These are phyloP conservation scores for Crucihimalaya himalaica DNA, from an alignment of 345 rosid genomes.

Conservation along the genomic window DNA sequence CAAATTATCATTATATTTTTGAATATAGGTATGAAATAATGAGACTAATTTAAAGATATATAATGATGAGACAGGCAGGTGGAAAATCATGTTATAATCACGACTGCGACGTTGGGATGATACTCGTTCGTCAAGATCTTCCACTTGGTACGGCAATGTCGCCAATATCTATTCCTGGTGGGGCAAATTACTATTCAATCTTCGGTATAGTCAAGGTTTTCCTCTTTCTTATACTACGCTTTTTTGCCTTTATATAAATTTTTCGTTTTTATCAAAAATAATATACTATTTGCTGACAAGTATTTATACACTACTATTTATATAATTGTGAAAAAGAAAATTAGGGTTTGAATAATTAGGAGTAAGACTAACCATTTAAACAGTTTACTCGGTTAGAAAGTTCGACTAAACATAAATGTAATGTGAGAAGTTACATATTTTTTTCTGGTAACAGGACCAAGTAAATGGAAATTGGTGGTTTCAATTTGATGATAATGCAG, in stretches of 20 bases:
- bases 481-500: neutral
- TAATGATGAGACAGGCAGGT: neutral
- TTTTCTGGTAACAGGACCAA: slow-evolving; percentile 10
- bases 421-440: neutral
- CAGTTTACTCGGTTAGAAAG: neutral
- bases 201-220: slow-evolving; percentile 23
- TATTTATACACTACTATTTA: too few species aligned
- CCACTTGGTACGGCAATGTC: neutral
- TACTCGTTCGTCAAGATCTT: slow-evolving; percentile 12
- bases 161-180: slow-evolving; percentile 7
- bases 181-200: neutral
- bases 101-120: slow-evolving; percentile 17
- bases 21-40: neutral
- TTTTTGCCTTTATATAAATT: too few species aligned
- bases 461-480: slow-evolving; percentile 27
- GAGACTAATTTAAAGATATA: neutral
- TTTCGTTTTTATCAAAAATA: too few species aligned
- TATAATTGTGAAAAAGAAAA: too few species aligned
- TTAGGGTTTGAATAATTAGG: neutral
- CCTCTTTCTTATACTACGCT: too few species aligned
- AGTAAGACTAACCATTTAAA: neutral
- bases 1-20: too few species aligned
- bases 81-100: neutral
- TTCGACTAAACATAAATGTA: neutral
- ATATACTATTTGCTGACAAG: too few species aligned